Base-by-base conservation (phyloP, 192 early-diverging fungal genomes). In the Radiomyces spectabilis region DNA sequence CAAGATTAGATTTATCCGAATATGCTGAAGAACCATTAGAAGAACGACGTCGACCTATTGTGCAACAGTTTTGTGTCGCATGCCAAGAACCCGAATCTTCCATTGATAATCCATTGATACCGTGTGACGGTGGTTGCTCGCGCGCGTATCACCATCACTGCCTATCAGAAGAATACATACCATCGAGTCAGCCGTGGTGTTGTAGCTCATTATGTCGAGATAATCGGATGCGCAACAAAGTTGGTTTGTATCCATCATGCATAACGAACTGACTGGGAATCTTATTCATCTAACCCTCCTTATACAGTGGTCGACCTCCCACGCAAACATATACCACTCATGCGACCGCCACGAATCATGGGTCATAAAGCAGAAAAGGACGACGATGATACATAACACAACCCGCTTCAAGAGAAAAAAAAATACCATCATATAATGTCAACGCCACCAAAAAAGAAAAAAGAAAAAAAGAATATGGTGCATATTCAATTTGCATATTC, bases 321-420 rank as follows among this genome's bases (percentile, higher is more conserved):
- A 18, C 52, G 59, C 40, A 61, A 61, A 24, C 51, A 53, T 24
- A 44, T 61, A 51, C 59, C 59, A 21, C 37, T 57, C 16, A 57
- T 57, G 55, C 24, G 24, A 7, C 30, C 16, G n/a, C n/a, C n/a
- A n/a, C n/a, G n/a, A n/a, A n/a, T n/a, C n/a, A n/a, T n/a, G n/a
- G n/a, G n/a, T n/a, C n/a, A n/a, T n/a, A 33, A 29, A 50, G 24
- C 48, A 50, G 10, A 29, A 50, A 18, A 30, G 22, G 48, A 30
- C n/a, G n/a, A n/a, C n/a, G n/a, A n/a, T n/a, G n/a, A n/a, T n/a
- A n/a, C n/a, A n/a, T n/a, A n/a, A n/a, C n/a, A n/a, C n/a, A n/a
- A n/a, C n/a, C n/a, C n/a, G n/a, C n/a, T n/a, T n/a, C n/a, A n/a
- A n/a, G n/a, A n/a, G n/a, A n/a, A 41, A 41, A 49, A 18, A n/a